Percentiles rank a stretch among this genome's conserved stretches.
Evolutionary conservation across 352 stramenopile genomes (phyloP).

Genomic region (Salisapilia sapeloensis): DNA sequence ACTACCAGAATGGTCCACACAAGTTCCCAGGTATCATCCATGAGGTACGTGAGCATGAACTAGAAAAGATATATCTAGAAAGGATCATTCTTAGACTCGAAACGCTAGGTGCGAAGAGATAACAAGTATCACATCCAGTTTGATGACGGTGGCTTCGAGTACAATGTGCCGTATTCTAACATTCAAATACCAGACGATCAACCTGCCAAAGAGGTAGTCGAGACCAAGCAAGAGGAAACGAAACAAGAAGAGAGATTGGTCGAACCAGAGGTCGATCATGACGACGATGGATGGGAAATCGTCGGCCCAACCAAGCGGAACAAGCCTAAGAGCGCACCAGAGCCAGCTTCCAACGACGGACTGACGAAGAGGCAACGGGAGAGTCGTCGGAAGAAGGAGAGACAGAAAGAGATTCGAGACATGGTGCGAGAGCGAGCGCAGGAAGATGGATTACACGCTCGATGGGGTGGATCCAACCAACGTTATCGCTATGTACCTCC

Average conservation of each 20-base stretch:
- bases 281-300: slow-evolving; percentile 62
- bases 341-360: slow-evolving; percentile 10
- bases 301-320: slow-evolving; percentile 14
- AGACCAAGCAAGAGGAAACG: too few relatives aligned
- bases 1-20: slow-evolving; percentile 26
- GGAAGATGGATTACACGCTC: slow-evolving; percentile 45
- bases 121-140: slow-evolving; percentile 59
- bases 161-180: slow-evolving; percentile 31
- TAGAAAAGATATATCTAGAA: slow-evolving; percentile 22
- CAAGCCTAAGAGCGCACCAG: background rate
- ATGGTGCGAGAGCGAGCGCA: slow-evolving; percentile 45
- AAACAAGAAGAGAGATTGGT: slow-evolving; percentile 1
- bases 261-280: slow-evolving; percentile 3
- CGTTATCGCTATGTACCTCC: slow-evolving; percentile 55
- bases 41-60: slow-evolving; percentile 14
- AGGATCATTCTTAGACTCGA: slow-evolving; percentile 10
- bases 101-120: slow-evolving; percentile 11
- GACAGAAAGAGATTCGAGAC: slow-evolving; percentile 60
- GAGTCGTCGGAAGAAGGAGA: slow-evolving; percentile 61
- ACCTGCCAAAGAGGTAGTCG: too few relatives aligned
- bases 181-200: too few relatives aligned
- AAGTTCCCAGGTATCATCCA: slow-evolving; percentile 52
- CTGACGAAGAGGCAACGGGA: slow-evolving; percentile 70
- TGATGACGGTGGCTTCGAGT: slow-evolving; percentile 59
- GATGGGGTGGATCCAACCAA: slow-evolving; percentile 23